Evolutionary conservation across 2,329 filamentous ascomycete genomes (phyloP), one percentile per base, ranked within the genome.

Genomic region (Dactylellina haptotyla): DNA sequence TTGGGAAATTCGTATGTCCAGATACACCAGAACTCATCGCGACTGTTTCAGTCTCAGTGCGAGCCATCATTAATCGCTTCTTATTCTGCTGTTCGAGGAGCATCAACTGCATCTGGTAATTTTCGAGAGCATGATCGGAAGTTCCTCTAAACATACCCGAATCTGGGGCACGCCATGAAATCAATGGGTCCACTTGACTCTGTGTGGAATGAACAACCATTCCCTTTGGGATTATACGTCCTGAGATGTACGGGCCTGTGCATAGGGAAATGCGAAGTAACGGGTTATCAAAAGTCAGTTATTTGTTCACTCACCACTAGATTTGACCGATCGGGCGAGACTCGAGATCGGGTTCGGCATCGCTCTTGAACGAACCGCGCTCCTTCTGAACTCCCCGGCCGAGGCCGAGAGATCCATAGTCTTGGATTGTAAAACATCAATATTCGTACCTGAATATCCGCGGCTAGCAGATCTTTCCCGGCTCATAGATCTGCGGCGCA

Each of bases 81-180:
- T 74, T 77, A 58, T 77, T 78, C 34, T 75, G 51, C 23, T 76
- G 61, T 34, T 77, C 77, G 10, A 78, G 43, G 5, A 76, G n/a
- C 75, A 76, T 77, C 18, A 77, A 57, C 26, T 77, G 71, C 54
- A 61, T 59, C 48, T 77, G 63, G 57, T 75, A 77, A 28, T 77
- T 75, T 20, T 69, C 76, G 32, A 69, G 30, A n/a, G 6, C 74
- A 16, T 39, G 16, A 48, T 25, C 20, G 6, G 39, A 10, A 9
- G 4, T 43, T 9, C 39, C 8, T 9, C n/a, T 16, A n/a, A 9
- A 43, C 4, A 16, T n/a, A 43, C 4, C 4, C 8, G 4, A 8
- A 43, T 16, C 39, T 16, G 8, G 8, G 4, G n/a, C n/a, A 6
- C 14, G 32, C 14, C 14, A 34, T 34, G 32, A 14, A 6, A 34